Percentiles rank a stretch among this genome's conserved stretches.
phyloP scores from a whole-genome alignment of 768 basidiomycete species.

The Mycena leptocephala region DNA sequence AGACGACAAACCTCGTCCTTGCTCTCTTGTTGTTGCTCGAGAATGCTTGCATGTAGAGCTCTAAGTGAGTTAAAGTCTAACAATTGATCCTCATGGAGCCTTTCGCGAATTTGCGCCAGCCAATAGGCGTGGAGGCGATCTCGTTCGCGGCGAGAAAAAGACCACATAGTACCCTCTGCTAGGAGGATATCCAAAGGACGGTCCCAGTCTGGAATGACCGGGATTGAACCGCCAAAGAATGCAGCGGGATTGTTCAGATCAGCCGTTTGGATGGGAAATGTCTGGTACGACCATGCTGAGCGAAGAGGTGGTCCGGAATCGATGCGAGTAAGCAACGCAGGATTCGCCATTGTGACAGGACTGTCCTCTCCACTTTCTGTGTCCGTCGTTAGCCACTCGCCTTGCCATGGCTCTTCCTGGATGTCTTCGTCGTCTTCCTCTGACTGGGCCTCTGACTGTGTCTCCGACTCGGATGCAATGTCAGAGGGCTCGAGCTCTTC shows the following conservation, averaged over 20 bases:
- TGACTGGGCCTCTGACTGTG: not conserved
- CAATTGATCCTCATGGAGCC: constrained; percentile 40
- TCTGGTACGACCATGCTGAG: not conserved
- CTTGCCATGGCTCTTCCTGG: constrained; percentile 52
- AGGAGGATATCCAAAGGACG: constrained; percentile 59
- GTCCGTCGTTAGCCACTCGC: constrained; percentile 2
- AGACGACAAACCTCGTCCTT: constrained; percentile 65
- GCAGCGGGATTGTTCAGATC: constrained; percentile 47
- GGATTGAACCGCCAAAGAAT: constrained; percentile 57
- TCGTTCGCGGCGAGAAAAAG: constrained; percentile 68
- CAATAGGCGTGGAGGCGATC: constrained; percentile 60
- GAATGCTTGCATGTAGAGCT: constrained; percentile 47
- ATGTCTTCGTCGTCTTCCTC: constrained; percentile 37
- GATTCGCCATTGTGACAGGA: not conserved
- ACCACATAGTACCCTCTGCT: constrained; percentile 63
- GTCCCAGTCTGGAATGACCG: constrained; percentile 53
- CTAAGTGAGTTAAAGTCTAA: constrained; percentile 62
- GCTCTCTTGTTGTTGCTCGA: constrained; percentile 60
- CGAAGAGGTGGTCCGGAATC: not conserved
- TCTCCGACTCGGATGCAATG: not conserved
- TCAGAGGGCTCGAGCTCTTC: not conserved
- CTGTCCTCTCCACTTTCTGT: not conserved
- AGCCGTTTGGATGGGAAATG: constrained; percentile 18
- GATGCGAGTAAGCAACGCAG: not conserved
- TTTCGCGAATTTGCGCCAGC: constrained; percentile 59